Evolutionary conservation across 371 early-diverging fungal species (phyloP), one percentile per base, ranked within the genome.

Genomic region (Apophysomyces variabilis): DNA sequence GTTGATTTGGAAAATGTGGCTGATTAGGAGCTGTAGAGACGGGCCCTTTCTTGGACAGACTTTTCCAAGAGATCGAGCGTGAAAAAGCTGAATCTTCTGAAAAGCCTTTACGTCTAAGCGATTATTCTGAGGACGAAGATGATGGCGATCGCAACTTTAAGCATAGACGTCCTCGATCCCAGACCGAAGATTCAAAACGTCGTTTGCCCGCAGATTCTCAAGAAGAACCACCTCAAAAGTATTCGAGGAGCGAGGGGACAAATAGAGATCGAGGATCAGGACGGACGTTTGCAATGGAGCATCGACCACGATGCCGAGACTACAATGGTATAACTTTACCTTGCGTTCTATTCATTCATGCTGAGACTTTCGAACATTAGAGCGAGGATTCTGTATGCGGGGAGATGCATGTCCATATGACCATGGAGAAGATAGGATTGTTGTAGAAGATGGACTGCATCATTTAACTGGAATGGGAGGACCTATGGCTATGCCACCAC

Each of bases 321-420:
- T 92, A 90, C 72, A 89, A 90, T 78, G 90, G 92, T 91, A 83
- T 60, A 38, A n/a, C 43, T 39, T 26, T 26, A 7, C 18, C 50
- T 5, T 35, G 26, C 35, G 6, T n/a, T 32, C n/a, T 50, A 9
- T 5, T 21, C 16, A 7, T 8, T 26, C 7, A 1, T 50, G 21
- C 21, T 50, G 16, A 50, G 11, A 41, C 37, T 62, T 50, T 14
- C 38, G 35, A 32, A 37, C 41, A 65, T 11, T 65, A 75, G 70
- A 92, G 66, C 86, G 87, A 61, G 95, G 95, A 39, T 90, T 77
- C 63, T 95, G 95, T 69, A 79, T 90, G 79, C 89, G 93, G 41
- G 95, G 94, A 7, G 91, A 93, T 50, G 73, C 84, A 65, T 95
- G 95, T 64, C 91, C 89, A 0, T 95, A 83, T 69, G 91, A 92